A percentile compares a stretch with the other conserved stretches of the same genome.
These are phyloP conservation scores for Scheffersomyces lignicola DNA, from an alignment of 1,139 yeast genomes.

Conservation along the genomic window DNA sequence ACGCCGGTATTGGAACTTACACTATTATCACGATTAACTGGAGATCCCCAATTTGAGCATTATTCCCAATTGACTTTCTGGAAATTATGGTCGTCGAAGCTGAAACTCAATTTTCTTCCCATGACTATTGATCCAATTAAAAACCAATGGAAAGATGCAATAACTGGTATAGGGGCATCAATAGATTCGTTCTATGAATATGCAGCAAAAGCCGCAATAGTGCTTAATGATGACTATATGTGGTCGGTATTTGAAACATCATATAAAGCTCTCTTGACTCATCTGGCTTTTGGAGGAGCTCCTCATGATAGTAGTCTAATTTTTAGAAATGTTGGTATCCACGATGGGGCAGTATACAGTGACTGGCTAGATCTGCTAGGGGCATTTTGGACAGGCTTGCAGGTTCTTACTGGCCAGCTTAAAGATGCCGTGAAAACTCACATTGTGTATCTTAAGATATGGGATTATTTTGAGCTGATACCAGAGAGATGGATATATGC, in stretches of 20 bases:
- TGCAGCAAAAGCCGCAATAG: conserved; percentile 71
- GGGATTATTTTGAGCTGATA: conserved; percentile 77
- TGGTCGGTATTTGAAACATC: conserved; percentile 60
- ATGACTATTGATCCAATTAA: conserved; percentile 70
- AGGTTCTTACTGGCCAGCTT: conserved; percentile 76
- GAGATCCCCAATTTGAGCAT: conserved; percentile 68
- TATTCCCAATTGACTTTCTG: conserved; percentile 64
- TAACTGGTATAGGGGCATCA: conserved; percentile 88
- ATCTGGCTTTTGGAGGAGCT: conserved; percentile 39
- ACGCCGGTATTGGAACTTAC: conserved; percentile 81
- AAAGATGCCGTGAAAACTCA: conserved; percentile 65
- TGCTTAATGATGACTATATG: conserved; percentile 68
- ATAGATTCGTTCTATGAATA: conserved; percentile 93
- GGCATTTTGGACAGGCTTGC: conserved; percentile 87
- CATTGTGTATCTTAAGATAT: conserved; percentile 66
- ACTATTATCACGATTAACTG: conserved; percentile 68
- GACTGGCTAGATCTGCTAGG: conserved; percentile 84
- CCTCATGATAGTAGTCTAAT: conserved; percentile 52
- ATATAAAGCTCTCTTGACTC: conserved; percentile 56
- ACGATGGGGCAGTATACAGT: conserved; percentile 51
- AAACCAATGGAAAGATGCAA: conserved; percentile 56
- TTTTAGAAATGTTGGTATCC: conserved; percentile 58
- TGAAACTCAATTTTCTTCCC: conserved; percentile 66
- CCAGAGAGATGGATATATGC: conserved; percentile 83
- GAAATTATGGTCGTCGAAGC: conserved; percentile 69